These are phyloP conservation scores for Yarrowia divulgata DNA, from an alignment of 805 yeast genomes.

Conservation along the genomic window DNA sequence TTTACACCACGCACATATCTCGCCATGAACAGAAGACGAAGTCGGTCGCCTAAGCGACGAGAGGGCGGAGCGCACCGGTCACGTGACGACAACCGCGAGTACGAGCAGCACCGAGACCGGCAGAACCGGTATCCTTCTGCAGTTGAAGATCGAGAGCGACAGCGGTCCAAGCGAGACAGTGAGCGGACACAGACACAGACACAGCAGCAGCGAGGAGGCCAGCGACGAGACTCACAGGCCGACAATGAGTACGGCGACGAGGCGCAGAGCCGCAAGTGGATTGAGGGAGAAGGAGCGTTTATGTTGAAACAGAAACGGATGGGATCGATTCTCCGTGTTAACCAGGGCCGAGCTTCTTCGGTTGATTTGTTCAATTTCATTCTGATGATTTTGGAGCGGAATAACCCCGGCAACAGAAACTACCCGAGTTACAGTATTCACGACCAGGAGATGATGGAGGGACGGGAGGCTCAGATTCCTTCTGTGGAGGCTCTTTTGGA, in stretches of 20 bases:
- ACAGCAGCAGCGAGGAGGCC: slow-evolving; percentile 3
- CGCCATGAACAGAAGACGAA: slow-evolving; percentile 20
- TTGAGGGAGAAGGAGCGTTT: slow-evolving; percentile 48
- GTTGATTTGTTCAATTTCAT: slow-evolving; percentile 45
- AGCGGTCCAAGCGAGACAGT: neutral
- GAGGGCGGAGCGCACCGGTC: neutral
- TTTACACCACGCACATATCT: neutral
- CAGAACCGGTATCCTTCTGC: slow-evolving; percentile 12
- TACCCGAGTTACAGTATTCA: slow-evolving; percentile 9
- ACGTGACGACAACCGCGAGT: slow-evolving; percentile 6
- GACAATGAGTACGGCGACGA: slow-evolving; percentile 30
- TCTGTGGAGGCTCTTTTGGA: slow-evolving; percentile 19
- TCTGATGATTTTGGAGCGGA: slow-evolving; percentile 41
- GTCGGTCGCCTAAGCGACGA: slow-evolving; percentile 7
- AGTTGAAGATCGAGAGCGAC: slow-evolving; percentile 18
- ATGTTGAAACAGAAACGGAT: slow-evolving; percentile 46
- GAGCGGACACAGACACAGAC: slow-evolving; percentile 5
- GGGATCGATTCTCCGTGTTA: slow-evolving; percentile 48
- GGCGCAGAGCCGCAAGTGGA: slow-evolving; percentile 44
- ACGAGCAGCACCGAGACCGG: neutral
- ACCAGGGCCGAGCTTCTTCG: slow-evolving; percentile 45
- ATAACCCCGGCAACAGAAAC: neutral
- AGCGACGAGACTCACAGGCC: slow-evolving; percentile 5
- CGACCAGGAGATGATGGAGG: slow-evolving; percentile 23
- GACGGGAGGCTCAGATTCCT: slow-evolving; percentile 15